Base-by-base conservation (phyloP, 129 eudicot species). In the Apium graveolens region DNA sequence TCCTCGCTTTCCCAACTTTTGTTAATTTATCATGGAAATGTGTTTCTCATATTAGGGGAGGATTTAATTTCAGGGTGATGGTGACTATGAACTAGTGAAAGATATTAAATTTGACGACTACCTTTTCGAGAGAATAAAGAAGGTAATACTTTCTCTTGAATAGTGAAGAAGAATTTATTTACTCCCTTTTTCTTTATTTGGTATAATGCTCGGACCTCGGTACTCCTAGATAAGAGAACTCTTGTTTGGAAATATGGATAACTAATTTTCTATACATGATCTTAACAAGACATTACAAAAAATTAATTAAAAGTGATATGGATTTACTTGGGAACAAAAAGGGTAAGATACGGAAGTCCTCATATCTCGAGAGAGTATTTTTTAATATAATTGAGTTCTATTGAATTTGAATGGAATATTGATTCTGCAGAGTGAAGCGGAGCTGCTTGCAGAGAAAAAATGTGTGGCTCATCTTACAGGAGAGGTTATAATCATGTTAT, bases 401-500 rank as follows among this genome's bases (percentile, higher is more conserved):
- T 3, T 26, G 16, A 60, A 60, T 60, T 26, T 60, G 34, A 10
- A n/a, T 60, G 34, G 34, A n/a, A 9, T 60, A 60, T 38, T 20
- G 21, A 35, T 62, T 62, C 46, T 80, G 75, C 92, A 95, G 99
- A 84, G 89, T 21, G 97, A 95, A 78, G 97, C 87, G 17, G 99
- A 95, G 82, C 78, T 95, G 73, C 93, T 90, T 37, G 97, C 99
- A 0, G 99, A 95, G 86, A 86, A 95, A 86, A 87, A 87, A 84
- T 95, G 99, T 78, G 93, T 90, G 65, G 99, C 99, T 31, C 99
- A 95, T 81, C 90, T 95, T 46, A 95, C 92, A 0, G 99, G 99
- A 84, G 99, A 95, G 96, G 98, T 95, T 70, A 81, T 83, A 78
- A 78, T 43, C 48, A 53, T 80, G 45, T 63, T 39, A 45, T n/a